Evolutionary conservation across 495 filamentous ascomycete species (phyloP).

Genomic region (Corynascus novoguineensis): DNA sequence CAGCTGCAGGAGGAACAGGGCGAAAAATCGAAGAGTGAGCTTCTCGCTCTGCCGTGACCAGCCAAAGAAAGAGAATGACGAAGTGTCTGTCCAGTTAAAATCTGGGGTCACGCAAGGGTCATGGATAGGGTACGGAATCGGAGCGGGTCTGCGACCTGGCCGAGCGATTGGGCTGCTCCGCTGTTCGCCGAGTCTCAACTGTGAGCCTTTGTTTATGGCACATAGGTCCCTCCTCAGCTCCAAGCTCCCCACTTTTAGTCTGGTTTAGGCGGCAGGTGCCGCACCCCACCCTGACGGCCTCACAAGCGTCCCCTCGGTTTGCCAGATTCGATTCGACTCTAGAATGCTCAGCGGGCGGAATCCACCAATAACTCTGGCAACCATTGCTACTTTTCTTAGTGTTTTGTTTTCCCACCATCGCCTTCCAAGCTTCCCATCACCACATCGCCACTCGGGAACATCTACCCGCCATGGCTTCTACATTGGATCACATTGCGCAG

Average conservation of each 20-base stretch:
- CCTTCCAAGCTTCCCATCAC: slow-evolving; percentile 7
- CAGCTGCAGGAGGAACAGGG: slow-evolving; percentile 3
- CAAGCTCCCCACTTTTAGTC: neutral
- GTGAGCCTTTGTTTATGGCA: too few relatives aligned
- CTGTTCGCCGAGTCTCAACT: neutral
- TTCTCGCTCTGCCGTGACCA: slow-evolving; percentile 5
- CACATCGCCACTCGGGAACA: neutral
- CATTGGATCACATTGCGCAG: slow-evolving; percentile 65
- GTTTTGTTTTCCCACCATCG: slow-evolving; percentile 16
- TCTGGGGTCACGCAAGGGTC: slow-evolving; percentile 4
- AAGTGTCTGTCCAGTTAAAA: slow-evolving; percentile 8
- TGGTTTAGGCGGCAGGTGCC: neutral
- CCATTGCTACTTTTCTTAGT: slow-evolving; percentile 15
- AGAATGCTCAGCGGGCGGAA: slow-evolving; percentile 12
- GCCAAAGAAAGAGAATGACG: slow-evolving; percentile 12
- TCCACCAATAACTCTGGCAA: slow-evolving; percentile 20
- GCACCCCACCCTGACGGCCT: slow-evolving; percentile 6
- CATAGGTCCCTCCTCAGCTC: too few relatives aligned
- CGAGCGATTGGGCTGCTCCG: neutral
- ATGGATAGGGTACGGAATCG: too few relatives aligned
- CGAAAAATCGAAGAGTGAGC: neutral
- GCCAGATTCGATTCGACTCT: neutral
- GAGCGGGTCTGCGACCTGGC: neutral
- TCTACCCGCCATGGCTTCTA: slow-evolving; percentile 61
- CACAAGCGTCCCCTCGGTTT: slow-evolving; percentile 7